Evolutionary conservation across 1,284 basidiomycete genomes (phyloP).

Genomic region (Sanguinoderma infundibulare): DNA sequence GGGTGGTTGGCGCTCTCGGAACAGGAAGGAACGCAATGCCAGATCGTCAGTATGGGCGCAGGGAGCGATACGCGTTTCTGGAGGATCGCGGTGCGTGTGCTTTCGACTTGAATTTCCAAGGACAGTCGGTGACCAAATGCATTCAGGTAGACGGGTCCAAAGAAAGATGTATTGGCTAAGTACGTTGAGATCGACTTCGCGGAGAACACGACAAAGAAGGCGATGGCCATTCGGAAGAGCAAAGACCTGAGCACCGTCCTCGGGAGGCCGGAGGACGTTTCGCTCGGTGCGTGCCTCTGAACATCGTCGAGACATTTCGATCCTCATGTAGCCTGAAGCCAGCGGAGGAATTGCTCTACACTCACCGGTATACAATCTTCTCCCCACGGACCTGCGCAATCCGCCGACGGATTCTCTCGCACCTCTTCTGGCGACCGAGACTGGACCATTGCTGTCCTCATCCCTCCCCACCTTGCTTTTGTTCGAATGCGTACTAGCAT

Average conservation of each 20-base stretch:
- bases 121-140: conserved; percentile 4
- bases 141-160: conserved; percentile 52
- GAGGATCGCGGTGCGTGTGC: conserved; percentile 76
- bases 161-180: conserved; percentile 49
- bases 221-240: conserved; percentile 79
- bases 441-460: conserved; percentile 58
- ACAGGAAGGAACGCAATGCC: conserved; percentile 51
- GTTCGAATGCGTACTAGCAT: conserved; percentile 93
- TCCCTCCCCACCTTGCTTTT: conserved; percentile 79
- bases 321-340: conserved; percentile 38
- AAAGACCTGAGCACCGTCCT: conserved; percentile 59
- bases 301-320: background rate
- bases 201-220: conserved; percentile 84
- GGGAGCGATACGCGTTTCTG: conserved; percentile 95
- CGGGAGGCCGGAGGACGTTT: conserved; percentile 50
- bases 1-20: conserved; percentile 62
- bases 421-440: conserved; percentile 36
- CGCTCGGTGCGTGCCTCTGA: conserved; percentile 42
- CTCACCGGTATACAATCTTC: conserved; percentile 71
- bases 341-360: conserved; percentile 74
- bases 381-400: conserved; percentile 76
- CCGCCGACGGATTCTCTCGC: conserved; percentile 49
- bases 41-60: conserved; percentile 90
- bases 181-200: conserved; percentile 94
- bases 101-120: background rate